A percentile compares a stretch with the other conserved stretches of the same genome.
Conservation (phyloP, 83 land plant genomes). For the Picea engelmannii region DNA sequence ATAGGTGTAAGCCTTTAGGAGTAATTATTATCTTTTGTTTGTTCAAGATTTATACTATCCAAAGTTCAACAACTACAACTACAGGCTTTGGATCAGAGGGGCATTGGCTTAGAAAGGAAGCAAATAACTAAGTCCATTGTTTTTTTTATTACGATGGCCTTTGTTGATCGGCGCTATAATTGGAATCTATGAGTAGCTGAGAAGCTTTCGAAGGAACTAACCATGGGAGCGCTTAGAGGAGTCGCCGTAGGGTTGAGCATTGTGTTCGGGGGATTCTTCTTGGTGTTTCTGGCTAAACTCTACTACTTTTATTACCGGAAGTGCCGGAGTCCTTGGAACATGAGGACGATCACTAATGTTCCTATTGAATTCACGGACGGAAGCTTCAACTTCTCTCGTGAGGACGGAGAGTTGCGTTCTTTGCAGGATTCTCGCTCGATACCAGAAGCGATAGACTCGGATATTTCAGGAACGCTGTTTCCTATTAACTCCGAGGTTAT, state of each 20-base stretch:
- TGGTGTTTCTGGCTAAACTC: background rate
- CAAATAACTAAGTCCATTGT: too few relatives aligned
- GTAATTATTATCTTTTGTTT: too few relatives aligned
- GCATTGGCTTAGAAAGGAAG: too few relatives aligned
- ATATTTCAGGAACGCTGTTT: background rate
- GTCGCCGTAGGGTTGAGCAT: constrained; percentile 5
- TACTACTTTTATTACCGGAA: background rate
- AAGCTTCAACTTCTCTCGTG: background rate
- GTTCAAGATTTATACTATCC: too few relatives aligned
- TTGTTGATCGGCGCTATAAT: too few relatives aligned
- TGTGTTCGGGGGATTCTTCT: background rate
- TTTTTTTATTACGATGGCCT: too few relatives aligned
- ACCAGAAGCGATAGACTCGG: background rate
- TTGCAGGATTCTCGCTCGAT: too few relatives aligned
- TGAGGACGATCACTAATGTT: background rate
- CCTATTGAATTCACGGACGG: background rate
- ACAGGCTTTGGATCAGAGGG: too few relatives aligned
- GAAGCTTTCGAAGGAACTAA: too few relatives aligned
- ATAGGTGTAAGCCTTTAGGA: too few relatives aligned
- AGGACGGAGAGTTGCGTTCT: background rate
- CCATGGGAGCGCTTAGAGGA: constrained; percentile 4
- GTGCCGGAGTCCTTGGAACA: background rate
- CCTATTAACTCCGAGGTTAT: background rate
- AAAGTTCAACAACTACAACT: too few relatives aligned
- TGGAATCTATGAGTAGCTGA: too few relatives aligned